These are phyloP conservation scores for Endotrypanum monterogeii DNA, from an alignment of 208 protist genomes.

Conservation along the genomic window DNA sequence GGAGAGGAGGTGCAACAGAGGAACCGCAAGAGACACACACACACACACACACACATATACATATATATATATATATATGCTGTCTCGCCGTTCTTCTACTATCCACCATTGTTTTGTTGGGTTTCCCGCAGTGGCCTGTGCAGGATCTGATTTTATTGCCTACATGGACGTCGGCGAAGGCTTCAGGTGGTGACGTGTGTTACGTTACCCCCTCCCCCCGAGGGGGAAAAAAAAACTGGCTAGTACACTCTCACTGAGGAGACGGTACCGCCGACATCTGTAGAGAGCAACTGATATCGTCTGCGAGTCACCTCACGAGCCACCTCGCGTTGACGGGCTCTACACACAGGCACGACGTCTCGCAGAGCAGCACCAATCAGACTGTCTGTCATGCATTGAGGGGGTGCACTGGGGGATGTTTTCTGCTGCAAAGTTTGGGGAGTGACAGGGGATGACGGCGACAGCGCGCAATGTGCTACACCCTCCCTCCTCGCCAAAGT, in stretches of 20 bases:
- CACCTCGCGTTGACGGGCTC: conserved; percentile 26
- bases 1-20: background rate
- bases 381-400: conserved; percentile 25
- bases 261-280: background rate
- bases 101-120: background rate
- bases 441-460: background rate
- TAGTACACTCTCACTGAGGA: background rate
- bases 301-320: conserved; percentile 27
- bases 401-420: background rate
- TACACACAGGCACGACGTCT: conserved; percentile 24
- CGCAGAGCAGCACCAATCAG: conserved; percentile 29
- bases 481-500: background rate
- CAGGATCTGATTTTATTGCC: no score
- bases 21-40: background rate
- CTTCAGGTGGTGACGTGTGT: background rate
- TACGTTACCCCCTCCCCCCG: background rate
- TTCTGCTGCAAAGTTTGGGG: background rate
- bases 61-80: background rate
- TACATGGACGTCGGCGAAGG: background rate
- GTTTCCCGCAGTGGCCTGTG: no score
- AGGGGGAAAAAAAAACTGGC: background rate
- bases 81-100: background rate
- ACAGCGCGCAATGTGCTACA: background rate
- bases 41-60: background rate
- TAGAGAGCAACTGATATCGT: conserved; percentile 12